These are phyloP conservation scores for Gnomoniopsis smithogilvyi DNA, from an alignment of 2,329 filamentous ascomycete species.

Conservation along the genomic window DNA sequence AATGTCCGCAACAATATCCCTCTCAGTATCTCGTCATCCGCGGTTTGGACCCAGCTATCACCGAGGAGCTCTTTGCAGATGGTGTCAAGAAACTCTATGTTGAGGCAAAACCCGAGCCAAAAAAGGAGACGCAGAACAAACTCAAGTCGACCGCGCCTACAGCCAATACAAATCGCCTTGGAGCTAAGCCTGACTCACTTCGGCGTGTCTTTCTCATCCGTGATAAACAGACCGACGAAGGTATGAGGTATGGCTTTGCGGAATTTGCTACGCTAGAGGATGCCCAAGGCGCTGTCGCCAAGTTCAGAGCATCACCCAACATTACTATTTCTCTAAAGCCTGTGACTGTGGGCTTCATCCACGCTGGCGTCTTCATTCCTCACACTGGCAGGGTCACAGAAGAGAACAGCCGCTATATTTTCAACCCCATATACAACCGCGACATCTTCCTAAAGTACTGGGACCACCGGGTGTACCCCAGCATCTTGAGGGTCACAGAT, in stretches of 20 bases:
- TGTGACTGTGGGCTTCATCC: slow-evolving; percentile 71
- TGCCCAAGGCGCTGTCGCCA: slow-evolving; percentile 69
- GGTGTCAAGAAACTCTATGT: slow-evolving; percentile 71
- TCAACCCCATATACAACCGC: slow-evolving; percentile 67
- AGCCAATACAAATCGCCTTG: slow-evolving; percentile 56
- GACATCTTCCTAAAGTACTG: slow-evolving; percentile 70
- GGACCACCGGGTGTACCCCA: slow-evolving; percentile 71
- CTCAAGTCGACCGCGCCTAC: slow-evolving; percentile 58
- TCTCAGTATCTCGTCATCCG: slow-evolving; percentile 77
- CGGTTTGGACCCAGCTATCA: slow-evolving; percentile 66
- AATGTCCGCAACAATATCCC: slow-evolving; percentile 46
- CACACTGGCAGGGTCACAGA: slow-evolving; percentile 57
- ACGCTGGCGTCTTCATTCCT: slow-evolving; percentile 81
- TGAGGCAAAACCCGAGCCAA: slow-evolving; percentile 41
- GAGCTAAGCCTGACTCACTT: slow-evolving; percentile 71
- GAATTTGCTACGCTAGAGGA: slow-evolving; percentile 78
- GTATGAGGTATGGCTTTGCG: slow-evolving; percentile 79
- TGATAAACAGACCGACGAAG: slow-evolving; percentile 67
- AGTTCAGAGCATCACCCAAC: slow-evolving; percentile 67
- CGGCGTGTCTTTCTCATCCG: slow-evolving; percentile 75
- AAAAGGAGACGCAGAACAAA: slow-evolving; percentile 44
- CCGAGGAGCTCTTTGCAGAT: slow-evolving; percentile 68
- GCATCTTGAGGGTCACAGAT: slow-evolving; percentile 57
- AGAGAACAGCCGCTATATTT: slow-evolving; percentile 61
- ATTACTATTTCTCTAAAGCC: slow-evolving; percentile 76